Evolutionary conservation across 2,329 filamentous ascomycete species (phyloP).

Genomic region (Pestalotiopsis sp.): DNA sequence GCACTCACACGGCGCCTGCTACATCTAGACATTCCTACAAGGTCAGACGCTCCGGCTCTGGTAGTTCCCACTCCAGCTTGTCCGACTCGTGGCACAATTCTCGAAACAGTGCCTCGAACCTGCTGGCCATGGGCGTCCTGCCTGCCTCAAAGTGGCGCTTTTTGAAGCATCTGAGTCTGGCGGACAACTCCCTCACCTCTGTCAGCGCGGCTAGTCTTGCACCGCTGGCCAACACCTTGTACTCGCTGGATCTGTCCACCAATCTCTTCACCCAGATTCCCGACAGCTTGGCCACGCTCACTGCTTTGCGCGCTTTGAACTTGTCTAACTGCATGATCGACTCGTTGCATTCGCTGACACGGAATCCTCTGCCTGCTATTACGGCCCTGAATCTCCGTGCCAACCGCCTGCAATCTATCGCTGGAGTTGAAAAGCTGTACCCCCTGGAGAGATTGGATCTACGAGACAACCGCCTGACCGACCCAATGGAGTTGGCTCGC

Average conservation of each 20-base stretch:
- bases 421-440: constrained; percentile 85
- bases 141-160: constrained; percentile 94
- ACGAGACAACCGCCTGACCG: constrained; percentile 86
- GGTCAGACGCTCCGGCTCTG: constrained; percentile 84
- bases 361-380: constrained; percentile 88
- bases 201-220: constrained; percentile 75
- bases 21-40: constrained; percentile 72
- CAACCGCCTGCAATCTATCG: constrained; percentile 84
- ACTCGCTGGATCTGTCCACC: constrained; percentile 88
- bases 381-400: constrained; percentile 88
- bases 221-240: constrained; percentile 83
- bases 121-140: constrained; percentile 71
- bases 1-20: constrained; percentile 61
- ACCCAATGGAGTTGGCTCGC: constrained; percentile 87
- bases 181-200: constrained; percentile 86
- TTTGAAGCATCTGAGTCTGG: constrained; percentile 84
- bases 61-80: constrained; percentile 84
- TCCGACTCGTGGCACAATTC: constrained; percentile 67
- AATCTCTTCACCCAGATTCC: constrained; percentile 96
- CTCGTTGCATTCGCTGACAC: constrained; percentile 82
- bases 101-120: constrained; percentile 77
- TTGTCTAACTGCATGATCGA: constrained; percentile 98
- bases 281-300: constrained; percentile 83
- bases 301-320: constrained; percentile 88
- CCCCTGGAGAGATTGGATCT: constrained; percentile 90